Evolutionary conservation across 2,329 filamentous ascomycete species (phyloP).

Genomic region (Stagonosporopsis vannaccii): DNA sequence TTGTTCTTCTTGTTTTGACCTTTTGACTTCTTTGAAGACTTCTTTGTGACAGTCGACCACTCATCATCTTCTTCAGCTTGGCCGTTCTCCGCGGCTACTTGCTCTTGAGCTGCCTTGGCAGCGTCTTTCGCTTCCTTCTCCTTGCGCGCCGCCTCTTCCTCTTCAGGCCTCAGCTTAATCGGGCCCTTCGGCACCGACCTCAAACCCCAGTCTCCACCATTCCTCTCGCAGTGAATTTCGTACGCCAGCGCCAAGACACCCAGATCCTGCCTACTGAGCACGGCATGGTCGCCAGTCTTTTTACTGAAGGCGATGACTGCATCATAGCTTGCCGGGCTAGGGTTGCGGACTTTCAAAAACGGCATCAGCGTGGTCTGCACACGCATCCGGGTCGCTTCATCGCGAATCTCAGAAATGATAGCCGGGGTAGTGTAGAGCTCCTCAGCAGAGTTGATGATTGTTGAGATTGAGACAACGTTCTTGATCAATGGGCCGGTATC

Average conservation of each 20-base stretch:
- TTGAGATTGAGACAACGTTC: conserved; percentile 86
- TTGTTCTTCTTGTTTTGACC: conserved; percentile 17
- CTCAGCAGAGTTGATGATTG: conserved; percentile 78
- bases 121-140: conserved; percentile 26
- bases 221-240: conserved; percentile 90
- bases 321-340: conserved; percentile 77
- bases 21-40: conserved; percentile 21
- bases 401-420: conserved; percentile 86
- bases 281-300: conserved; percentile 86
- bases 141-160: conserved; percentile 30
- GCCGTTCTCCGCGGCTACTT: conserved; percentile 6
- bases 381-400: conserved; percentile 78
- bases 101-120: conserved; percentile 19
- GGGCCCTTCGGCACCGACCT: conserved; percentile 82
- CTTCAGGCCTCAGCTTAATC: conserved; percentile 62
- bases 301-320: conserved; percentile 85
- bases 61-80: conserved; percentile 19
- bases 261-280: conserved; percentile 87
- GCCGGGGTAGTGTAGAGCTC: conserved; percentile 73
- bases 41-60: conserved; percentile 19
- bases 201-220: conserved; percentile 87
- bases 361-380: conserved; percentile 86
- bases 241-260: conserved; percentile 90
- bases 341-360: conserved; percentile 80
- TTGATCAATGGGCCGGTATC: conserved; percentile 94